These are phyloP conservation scores for Xylaria venustula DNA, from an alignment of 495 filamentous ascomycete species.

Conservation along the genomic window DNA sequence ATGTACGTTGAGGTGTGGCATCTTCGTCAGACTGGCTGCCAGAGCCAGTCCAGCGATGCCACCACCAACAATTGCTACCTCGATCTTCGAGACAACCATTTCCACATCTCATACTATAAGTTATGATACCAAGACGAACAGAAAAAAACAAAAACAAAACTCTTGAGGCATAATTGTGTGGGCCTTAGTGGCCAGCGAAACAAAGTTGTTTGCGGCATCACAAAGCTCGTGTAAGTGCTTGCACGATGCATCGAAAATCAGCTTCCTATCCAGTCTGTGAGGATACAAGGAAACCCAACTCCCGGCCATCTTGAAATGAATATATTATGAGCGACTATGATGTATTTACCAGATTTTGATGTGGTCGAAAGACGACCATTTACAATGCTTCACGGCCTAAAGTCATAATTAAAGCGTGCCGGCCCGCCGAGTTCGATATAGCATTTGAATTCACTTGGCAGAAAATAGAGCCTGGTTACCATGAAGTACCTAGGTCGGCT, in stretches of 20 bases:
- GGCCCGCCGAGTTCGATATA: too few species aligned
- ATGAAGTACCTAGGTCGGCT: too few species aligned
- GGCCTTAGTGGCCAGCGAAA: neutral
- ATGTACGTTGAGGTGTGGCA: conserved; percentile 29
- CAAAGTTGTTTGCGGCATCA: neutral
- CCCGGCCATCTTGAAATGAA: neutral
- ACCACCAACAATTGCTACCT: conserved; percentile 36
- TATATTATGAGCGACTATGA: too few species aligned
- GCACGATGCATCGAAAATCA: neutral
- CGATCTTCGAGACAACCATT: conserved; percentile 19
- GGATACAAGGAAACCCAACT: neutral
- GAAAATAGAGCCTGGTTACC: too few species aligned
- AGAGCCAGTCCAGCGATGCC: conserved; percentile 38
- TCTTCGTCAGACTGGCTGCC: conserved; percentile 32
- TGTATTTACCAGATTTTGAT: too few species aligned
- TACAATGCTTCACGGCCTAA: too few species aligned
- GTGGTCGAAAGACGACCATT: too few species aligned
- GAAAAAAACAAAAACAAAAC: too few species aligned
- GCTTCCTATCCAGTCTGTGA: neutral
- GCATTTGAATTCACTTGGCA: too few species aligned
- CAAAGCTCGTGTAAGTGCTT: neutral
- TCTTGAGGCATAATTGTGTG: neutral
- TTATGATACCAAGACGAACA: too few species aligned
- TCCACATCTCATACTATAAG: too few species aligned
- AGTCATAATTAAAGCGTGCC: too few species aligned